Percentiles rank a stretch among this genome's conserved stretches.
Conservation (phyloP, 495 filamentous ascomycete species). For the Hyaloscypha bicolor region DNA sequence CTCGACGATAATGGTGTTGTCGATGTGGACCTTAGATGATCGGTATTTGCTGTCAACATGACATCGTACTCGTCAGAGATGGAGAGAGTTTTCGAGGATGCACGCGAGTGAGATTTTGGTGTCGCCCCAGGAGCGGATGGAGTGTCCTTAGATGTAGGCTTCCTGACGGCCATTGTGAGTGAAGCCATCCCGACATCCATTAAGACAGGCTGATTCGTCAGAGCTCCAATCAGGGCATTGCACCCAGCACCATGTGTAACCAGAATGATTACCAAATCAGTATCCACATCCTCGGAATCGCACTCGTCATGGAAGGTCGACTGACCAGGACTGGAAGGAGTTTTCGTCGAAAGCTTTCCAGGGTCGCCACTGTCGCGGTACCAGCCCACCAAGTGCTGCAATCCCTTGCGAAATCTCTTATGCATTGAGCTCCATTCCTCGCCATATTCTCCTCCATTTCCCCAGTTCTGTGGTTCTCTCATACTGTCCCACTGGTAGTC, state of each 20-base stretch:
- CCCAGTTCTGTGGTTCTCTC: slow-evolving; percentile 73
- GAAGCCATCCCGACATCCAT: slow-evolving; percentile 89
- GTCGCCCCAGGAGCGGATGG: slow-evolving; percentile 33
- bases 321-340: slow-evolving; percentile 31
- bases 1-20: slow-evolving; percentile 33
- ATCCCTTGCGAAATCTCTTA: slow-evolving; percentile 75
- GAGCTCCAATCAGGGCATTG: slow-evolving; percentile 89
- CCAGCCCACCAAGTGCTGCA: slow-evolving; percentile 78
- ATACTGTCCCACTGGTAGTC: slow-evolving; percentile 97
- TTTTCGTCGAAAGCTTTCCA: slow-evolving; percentile 30
- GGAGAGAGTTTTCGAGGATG: slow-evolving; percentile 38
- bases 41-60: slow-evolving; percentile 73
- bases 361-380: slow-evolving; percentile 53
- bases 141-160: slow-evolving; percentile 41
- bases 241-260: slow-evolving; percentile 98
- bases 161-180: slow-evolving; percentile 83
- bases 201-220: slow-evolving; percentile 86
- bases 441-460: slow-evolving; percentile 81
- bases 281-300: slow-evolving; percentile 40
- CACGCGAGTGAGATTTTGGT: slow-evolving; percentile 35
- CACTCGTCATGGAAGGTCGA: slow-evolving; percentile 19
- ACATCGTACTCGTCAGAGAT: slow-evolving; percentile 73
- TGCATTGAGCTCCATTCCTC: slow-evolving; percentile 98
- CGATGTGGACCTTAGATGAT: slow-evolving; percentile 66
- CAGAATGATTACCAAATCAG: slow-evolving; percentile 81